Conservation (phyloP, 495 filamentous ascomycete species). For the Xylaria palmicola region DNA sequence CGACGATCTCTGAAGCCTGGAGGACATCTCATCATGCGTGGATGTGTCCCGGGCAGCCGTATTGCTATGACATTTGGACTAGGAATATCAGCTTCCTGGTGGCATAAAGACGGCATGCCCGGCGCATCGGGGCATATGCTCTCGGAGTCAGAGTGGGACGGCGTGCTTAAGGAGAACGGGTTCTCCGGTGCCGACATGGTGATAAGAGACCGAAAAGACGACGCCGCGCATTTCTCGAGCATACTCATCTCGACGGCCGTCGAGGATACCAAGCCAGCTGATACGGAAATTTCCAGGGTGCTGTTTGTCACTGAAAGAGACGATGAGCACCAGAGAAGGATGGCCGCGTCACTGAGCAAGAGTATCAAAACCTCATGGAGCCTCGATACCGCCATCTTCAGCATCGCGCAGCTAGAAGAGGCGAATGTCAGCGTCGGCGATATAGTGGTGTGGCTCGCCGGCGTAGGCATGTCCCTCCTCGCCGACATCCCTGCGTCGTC, state of each 20-base stretch:
- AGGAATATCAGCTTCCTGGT: neutral
- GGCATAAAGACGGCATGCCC: neutral
- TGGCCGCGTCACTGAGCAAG: neutral
- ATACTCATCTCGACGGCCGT: neutral
- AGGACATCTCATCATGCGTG: too few species aligned
- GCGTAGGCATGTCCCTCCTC: neutral
- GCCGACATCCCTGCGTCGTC: neutral
- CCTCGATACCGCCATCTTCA: neutral
- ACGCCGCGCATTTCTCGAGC: neutral
- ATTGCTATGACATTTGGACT: neutral
- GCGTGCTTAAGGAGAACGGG: neutral
- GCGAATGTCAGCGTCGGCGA: neutral
- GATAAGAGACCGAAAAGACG: neutral
- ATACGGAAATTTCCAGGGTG: neutral
- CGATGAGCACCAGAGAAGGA: neutral
- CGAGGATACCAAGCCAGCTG: too few species aligned
- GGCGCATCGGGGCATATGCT: neutral
- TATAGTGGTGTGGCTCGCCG: neutral
- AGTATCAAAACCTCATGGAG: neutral
- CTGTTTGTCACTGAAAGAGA: neutral
- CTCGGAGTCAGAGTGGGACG: neutral
- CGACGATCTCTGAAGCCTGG: too few species aligned
- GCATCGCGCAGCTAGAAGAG: neutral
- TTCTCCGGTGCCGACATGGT: neutral
- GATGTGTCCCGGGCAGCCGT: conserved; percentile 10